Evolutionary conservation across 352 stramenopile species (phyloP), one percentile per base, ranked within the genome.

Genomic region (Phytophthora meadii): DNA sequence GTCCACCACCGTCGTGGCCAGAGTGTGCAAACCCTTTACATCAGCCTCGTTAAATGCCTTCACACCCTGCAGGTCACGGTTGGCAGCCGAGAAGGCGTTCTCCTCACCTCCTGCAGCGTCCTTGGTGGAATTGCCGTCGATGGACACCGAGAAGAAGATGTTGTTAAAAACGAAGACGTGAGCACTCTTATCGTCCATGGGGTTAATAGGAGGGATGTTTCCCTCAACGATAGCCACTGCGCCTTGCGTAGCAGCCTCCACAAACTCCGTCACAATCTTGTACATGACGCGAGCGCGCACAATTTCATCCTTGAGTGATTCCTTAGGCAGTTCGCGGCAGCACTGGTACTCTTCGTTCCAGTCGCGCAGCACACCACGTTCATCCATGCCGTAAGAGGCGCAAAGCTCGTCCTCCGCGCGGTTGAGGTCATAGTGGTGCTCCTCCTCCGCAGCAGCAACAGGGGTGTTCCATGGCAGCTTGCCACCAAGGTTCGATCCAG

Each of bases 121-220:
- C 75, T 93, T 94, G 1, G 69, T 74, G 12, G 65, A 59, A 0
- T 70, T 89, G 22, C 89, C 87, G 56, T 98, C 91, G 19, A 97
- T 77, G 7, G 92, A 96, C 19, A 96, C 77, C 25, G 93, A 98
- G 69, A 99, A 98, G 77, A 99, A 99, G 59, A 98, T 98, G 71
- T 98, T 98, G 80, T 99, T 99, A 79, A 98, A 98, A 47, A 99
- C 87, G 71, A 98, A 99, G 30, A 99, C 95, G 68, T 98, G 94
- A 24, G 94, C 88, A 32, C 85, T 94, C 15, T 80, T 74, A 22
- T 92, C 82, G 70, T 99, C 97, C 80, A 98, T 98, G 11, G 95
- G 94, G 74, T 99, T 99, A 78, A 99, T 98, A 39, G 97, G 88
- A 42, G 82, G 81, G 62, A 99, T 96, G 61, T 98, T 89, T 57